Percentiles rank a stretch among this genome's conserved stretches.
Evolutionary conservation across 371 early-diverging fungal genomes (phyloP).

Genomic region (Rhizopus stolonifer): DNA sequence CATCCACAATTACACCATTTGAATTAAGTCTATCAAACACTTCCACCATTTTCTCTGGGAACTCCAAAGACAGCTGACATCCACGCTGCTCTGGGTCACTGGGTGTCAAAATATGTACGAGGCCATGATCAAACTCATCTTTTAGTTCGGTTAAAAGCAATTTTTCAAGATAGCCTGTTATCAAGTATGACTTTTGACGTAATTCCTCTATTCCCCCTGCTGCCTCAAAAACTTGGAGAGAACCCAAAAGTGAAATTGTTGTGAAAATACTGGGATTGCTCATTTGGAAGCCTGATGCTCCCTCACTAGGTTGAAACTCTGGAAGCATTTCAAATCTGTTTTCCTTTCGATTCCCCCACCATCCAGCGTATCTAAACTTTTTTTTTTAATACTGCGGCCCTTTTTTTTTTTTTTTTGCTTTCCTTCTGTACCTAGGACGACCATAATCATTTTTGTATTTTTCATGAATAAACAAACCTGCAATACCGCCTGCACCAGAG

Average conservation of each 20-base stretch:
- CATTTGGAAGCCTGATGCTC: constrained; percentile 84
- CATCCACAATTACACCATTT: constrained; percentile 84
- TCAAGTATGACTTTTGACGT: constrained; percentile 67
- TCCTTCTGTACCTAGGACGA: constrained; percentile 57
- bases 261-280: constrained; percentile 88
- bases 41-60: constrained; percentile 59
- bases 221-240: constrained; percentile 77
- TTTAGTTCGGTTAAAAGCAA: constrained; percentile 43
- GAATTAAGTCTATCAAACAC: constrained; percentile 60
- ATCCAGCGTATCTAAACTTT: constrained; percentile 75
- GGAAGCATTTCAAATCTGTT: constrained; percentile 83
- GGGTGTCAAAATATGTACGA: constrained; percentile 83
- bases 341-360: constrained; percentile 91
- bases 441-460: constrained; percentile 58
- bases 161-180: constrained; percentile 83
- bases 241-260: constrained; percentile 69
- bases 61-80: constrained; percentile 82
- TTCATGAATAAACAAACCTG: constrained; percentile 85
- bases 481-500: constrained; percentile 94
- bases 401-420: not conserved
- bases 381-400: not conserved
- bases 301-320: constrained; percentile 73
- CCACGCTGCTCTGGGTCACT: constrained; percentile 76
- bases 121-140: constrained; percentile 29
- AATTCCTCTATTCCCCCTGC: constrained; percentile 67